Base-by-base conservation (phyloP, 768 basidiomycete species). In the Podaxis rugospora region DNA sequence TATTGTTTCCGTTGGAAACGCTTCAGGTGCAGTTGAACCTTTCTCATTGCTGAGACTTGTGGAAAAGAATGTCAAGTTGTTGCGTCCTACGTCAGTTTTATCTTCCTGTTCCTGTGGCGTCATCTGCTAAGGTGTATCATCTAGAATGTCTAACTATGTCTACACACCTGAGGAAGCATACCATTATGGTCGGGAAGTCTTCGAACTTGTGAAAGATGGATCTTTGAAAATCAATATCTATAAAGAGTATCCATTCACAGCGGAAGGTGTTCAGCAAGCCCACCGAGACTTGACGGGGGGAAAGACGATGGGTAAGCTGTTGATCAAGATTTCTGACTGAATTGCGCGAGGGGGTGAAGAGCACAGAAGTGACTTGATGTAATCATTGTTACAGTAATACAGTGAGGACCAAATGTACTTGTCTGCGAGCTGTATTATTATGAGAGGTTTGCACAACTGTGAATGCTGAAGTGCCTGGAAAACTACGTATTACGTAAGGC, bases 1-100 rank as follows among this genome's bases (percentile, higher is more conserved):
- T 0, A 81, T 97, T 37, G 91, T 97, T 13, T 88, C 87, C 5
- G 84, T 94, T 56, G 97, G 97, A 0, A 98, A 98, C 66, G 93
- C 96, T 0, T 96, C 93, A 5, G 95, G 95, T 2, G 73, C 88
- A 5, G 89, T 92, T 2, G 83, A 84, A 35, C 88, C 92, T 0
- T 87, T 97, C 70, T 74, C 87, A 2, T 82, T 90, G 0, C 74
- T 91, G 52, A 89, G 83, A 66, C 84, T 98, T 10, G 75, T 79
- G 0, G 81, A 86, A 62, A 98, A 95, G 78, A 95, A 96, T 66
- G 69, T 96, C 65, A 91, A 87, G 65, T 75, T 93, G 9, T 65
- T 85, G 50, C 85, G 91, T 36, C 92, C 92, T n/a, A 83, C 80
- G 91, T 93, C 67, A 61, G 85, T 78, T 18, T 5, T 32, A 5